Evolutionary conservation across 345 rosid species (phyloP), one percentile per base, ranked within the genome.

Genomic region (Euclidium syriacum): DNA sequence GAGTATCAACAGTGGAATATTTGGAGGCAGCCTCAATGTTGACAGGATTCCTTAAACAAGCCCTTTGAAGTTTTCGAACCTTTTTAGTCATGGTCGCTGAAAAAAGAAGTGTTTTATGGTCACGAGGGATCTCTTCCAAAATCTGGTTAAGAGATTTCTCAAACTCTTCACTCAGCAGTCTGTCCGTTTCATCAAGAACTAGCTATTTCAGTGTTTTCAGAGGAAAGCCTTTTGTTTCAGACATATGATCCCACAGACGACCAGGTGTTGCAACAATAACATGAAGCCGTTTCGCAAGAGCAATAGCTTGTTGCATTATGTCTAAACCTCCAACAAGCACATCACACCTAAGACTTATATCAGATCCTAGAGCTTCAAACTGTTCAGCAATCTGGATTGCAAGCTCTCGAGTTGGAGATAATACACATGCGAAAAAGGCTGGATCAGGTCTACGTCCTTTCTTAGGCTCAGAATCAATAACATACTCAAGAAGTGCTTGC

Each of bases 281-380:
- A 43, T 94, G 96, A 10, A 97, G 97, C 27, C 90, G 74, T 79
- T 86, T 95, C 66, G 70, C 96, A 47, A 95, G 82, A 26, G 80
- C 65, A 71, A 84, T 72, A 20, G 91, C 64, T 70, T 95, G 99
- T 52, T 87, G 96, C 85, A 80, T 73, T 79, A 75, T 82, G 67
- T 95, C 97, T 29, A 90, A 65, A 35, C 99, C 99, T 72, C 99
- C 99, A 62, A 95, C 97, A 73, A 95, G 97, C 88, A 94, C 97
- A 19, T 81, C 95, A 79, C 95, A 85, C 54, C 73, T 80, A 42
- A 95, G 77, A 46, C 87, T 83, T 38, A 95, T 84, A 36, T 83
- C 90, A 43, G 92, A 74, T 54, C 97, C 96, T 40, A 90, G 73
- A 64, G 92, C 96, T 77, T 86, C 88, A 72, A 94, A 94, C 72